These are phyloP conservation scores for Kwoniella newhampshirensis DNA, from an alignment of 768 basidiomycete species.

Conservation along the genomic window DNA sequence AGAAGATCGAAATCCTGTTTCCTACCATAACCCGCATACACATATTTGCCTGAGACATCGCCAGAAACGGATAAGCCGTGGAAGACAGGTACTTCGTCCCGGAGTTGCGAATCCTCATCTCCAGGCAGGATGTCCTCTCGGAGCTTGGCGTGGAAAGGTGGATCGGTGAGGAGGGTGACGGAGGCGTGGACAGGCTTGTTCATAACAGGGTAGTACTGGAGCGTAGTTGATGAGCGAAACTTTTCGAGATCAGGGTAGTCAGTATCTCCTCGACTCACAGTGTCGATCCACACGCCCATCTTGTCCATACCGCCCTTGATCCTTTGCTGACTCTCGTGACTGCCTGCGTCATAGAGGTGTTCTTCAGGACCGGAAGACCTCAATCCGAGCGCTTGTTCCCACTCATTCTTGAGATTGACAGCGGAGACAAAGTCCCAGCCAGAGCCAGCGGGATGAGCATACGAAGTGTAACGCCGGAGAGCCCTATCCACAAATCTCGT, in stretches of 20 bases:
- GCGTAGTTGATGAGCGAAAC: background rate
- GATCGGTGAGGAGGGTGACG: constrained; percentile 64
- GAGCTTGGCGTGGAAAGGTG: constrained; percentile 68
- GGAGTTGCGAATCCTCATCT: constrained; percentile 72
- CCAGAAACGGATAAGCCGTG: constrained; percentile 80
- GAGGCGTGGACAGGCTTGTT: constrained; percentile 72
- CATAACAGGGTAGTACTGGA: constrained; percentile 76
- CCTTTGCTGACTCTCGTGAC: constrained; percentile 35
- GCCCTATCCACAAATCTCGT: constrained; percentile 28
- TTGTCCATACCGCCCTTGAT: constrained; percentile 30
- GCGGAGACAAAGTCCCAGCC: constrained; percentile 49
- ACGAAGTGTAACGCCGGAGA: constrained; percentile 41
- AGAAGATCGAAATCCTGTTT: constrained; percentile 73
- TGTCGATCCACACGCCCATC: constrained; percentile 51
- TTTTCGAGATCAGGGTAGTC: background rate
- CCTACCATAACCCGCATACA: constrained; percentile 79
- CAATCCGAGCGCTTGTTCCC: constrained; percentile 45
- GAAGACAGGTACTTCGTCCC: constrained; percentile 72
- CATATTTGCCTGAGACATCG: constrained; percentile 58
- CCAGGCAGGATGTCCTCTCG: constrained; percentile 70
- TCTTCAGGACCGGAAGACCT: constrained; percentile 41
- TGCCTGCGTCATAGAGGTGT: constrained; percentile 47
- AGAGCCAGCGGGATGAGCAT: constrained; percentile 48
- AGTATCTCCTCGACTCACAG: constrained; percentile 29
- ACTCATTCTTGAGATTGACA: constrained; percentile 48